Evolutionary conservation across 176 grass and related monocot species (phyloP).

Genomic region (Cocos nucifera): DNA sequence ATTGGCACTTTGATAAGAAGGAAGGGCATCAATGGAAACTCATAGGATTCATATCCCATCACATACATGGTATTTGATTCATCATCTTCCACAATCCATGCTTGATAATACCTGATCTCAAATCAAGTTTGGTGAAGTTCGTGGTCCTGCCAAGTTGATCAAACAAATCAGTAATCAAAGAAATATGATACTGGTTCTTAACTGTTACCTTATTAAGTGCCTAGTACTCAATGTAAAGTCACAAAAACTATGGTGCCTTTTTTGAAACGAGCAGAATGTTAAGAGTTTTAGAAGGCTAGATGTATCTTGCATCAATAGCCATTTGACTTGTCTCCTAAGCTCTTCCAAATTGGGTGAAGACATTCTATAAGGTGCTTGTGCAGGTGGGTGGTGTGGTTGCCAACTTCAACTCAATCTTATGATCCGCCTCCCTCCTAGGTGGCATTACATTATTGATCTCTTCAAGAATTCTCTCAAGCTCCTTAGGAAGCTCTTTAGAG

Average conservation of each 20-base stretch:
- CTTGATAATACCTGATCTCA: background rate
- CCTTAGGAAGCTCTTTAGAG: too few relatives aligned
- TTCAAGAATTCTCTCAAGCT: too few relatives aligned
- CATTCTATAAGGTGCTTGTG: too few relatives aligned
- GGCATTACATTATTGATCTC: too few relatives aligned
- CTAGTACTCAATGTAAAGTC: too few relatives aligned
- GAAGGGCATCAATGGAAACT: background rate
- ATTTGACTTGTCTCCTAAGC: background rate
- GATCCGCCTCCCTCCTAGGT: too few relatives aligned
- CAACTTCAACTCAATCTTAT: too few relatives aligned
- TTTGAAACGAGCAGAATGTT: background rate
- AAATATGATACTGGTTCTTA: background rate
- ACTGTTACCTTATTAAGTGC: too few relatives aligned
- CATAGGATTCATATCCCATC: background rate
- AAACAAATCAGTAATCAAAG: background rate
- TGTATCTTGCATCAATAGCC: background rate
- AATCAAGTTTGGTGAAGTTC: background rate
- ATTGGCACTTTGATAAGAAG: background rate
- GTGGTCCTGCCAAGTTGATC: background rate
- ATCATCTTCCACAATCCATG: background rate
- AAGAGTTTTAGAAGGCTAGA: background rate
- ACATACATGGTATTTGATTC: background rate
- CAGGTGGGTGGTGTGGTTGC: too few relatives aligned
- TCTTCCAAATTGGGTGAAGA: too few relatives aligned
- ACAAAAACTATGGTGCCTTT: too few relatives aligned